Evolutionary conservation across 306 rosid genomes (phyloP).

Genomic region (Pyrus pyrifolia): DNA sequence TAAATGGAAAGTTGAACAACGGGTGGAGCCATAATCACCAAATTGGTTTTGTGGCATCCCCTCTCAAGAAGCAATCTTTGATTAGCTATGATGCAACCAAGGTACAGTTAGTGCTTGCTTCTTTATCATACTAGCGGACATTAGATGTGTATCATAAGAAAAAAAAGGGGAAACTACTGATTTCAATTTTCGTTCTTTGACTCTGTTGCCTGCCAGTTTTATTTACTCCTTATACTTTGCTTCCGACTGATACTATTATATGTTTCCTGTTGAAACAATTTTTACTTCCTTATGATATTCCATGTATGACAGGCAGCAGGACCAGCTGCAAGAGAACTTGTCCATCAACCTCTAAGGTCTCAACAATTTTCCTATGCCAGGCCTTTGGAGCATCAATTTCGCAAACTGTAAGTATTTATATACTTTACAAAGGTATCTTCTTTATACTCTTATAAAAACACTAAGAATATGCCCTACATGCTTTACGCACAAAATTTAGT

Average conservation of each 20-base stretch:
- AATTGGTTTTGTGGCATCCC: slow-evolving; percentile 39
- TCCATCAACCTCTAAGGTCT: slow-evolving; percentile 41
- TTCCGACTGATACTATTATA: slow-evolving; percentile 1
- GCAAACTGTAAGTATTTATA: slow-evolving; percentile 43
- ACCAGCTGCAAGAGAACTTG: slow-evolving; percentile 35
- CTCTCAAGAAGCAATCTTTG: slow-evolving; percentile 34
- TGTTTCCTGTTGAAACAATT: slow-evolving; percentile 11
- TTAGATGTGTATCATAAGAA: neutral
- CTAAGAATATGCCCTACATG: neutral
- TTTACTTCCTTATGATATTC: slow-evolving; percentile 12
- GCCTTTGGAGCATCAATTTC: slow-evolving; percentile 46
- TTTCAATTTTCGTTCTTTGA: neutral
- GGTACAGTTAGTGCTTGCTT: slow-evolving; percentile 30
- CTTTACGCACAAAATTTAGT: neutral
- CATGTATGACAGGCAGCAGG: slow-evolving; percentile 46
- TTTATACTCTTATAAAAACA: neutral
- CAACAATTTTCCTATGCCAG: slow-evolving; percentile 47
- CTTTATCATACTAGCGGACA: neutral
- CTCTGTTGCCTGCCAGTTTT: slow-evolving; percentile 3
- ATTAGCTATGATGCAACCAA: slow-evolving; percentile 31
- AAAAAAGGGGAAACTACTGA: neutral
- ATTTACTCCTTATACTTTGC: neutral
- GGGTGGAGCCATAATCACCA: slow-evolving; percentile 39
- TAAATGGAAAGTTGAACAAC: slow-evolving; percentile 31
- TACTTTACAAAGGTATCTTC: neutral